Percentiles rank a stretch among this genome's conserved stretches.
Evolutionary conservation across 768 basidiomycete genomes (phyloP).

Genomic region (Xanthoconium purpureum): DNA sequence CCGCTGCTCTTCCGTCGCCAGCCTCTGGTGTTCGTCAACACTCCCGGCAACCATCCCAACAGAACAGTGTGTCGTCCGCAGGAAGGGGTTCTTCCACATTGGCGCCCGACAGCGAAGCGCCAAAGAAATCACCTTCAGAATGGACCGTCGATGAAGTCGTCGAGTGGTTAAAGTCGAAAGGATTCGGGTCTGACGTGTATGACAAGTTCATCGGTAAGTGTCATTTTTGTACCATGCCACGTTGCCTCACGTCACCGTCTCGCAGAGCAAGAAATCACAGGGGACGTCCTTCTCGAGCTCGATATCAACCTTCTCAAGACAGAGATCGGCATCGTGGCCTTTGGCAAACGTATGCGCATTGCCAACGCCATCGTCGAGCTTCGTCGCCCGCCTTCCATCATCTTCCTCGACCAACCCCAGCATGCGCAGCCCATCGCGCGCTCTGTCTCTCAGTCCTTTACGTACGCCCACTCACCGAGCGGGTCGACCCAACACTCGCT

Average conservation of each 20-base stretch:
- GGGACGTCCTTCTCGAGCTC: conserved; percentile 93
- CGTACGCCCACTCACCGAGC: conserved; percentile 32
- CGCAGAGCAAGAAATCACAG: conserved; percentile 96
- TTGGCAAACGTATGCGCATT: conserved; percentile 92
- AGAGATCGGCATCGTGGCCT: conserved; percentile 91
- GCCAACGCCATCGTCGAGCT: conserved; percentile 91
- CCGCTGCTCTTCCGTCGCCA: conserved; percentile 32
- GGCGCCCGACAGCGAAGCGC: conserved; percentile 17
- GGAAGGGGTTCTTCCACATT: conserved; percentile 21
- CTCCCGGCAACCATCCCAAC: conserved; percentile 38
- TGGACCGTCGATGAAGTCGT: conserved; percentile 91
- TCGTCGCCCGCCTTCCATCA: conserved; percentile 63
- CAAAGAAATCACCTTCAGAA: conserved; percentile 45
- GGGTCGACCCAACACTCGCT: conserved; percentile 45
- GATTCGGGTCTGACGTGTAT: conserved; percentile 80
- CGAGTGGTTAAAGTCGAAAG: conserved; percentile 80
- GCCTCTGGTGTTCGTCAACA: conserved; percentile 25
- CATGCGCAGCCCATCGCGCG: conserved; percentile 30
- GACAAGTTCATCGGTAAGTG: conserved; percentile 80
- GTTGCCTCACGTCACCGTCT: neutral
- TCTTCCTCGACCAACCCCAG: conserved; percentile 46
- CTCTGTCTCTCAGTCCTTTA: conserved; percentile 32
- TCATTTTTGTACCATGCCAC: neutral
- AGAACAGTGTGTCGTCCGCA: conserved; percentile 37
- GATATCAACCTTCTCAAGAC: conserved; percentile 87